Evolutionary conservation across 2,329 filamentous ascomycete genomes (phyloP).

Genomic region (Scytalidium lignicola): DNA sequence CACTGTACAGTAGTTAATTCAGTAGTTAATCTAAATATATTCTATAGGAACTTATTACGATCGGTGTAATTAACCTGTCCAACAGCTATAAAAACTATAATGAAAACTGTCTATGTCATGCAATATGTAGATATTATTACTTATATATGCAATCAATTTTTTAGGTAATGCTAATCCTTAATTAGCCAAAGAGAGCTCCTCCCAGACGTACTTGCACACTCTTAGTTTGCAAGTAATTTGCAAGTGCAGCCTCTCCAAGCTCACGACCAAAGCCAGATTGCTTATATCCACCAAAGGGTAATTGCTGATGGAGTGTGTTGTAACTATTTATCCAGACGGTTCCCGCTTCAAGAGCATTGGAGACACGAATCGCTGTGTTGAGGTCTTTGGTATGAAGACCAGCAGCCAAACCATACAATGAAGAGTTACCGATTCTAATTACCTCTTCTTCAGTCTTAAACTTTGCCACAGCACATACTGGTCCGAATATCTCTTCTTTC

Average conservation of each 20-base stretch:
- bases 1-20: too few relatives aligned
- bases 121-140: too few relatives aligned
- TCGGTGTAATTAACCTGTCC: too few relatives aligned
- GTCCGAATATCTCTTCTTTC: slow-evolving; percentile 67
- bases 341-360: slow-evolving; percentile 55
- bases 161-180: not conserved
- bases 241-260: slow-evolving; percentile 57
- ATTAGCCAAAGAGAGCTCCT: slow-evolving; percentile 28
- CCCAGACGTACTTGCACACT: slow-evolving; percentile 49
- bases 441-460: slow-evolving; percentile 63
- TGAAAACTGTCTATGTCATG: too few relatives aligned
- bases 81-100: too few relatives aligned
- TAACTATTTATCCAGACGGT: slow-evolving; percentile 31
- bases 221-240: slow-evolving; percentile 62
- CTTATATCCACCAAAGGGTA: slow-evolving; percentile 68
- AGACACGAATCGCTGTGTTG: slow-evolving; percentile 59
- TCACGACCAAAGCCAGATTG: slow-evolving; percentile 71
- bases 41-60: too few relatives aligned
- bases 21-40: too few relatives aligned
- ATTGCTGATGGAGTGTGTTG: slow-evolving; percentile 62
- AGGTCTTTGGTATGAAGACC: slow-evolving; percentile 61
- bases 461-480: slow-evolving; percentile 62
- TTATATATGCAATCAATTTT: too few relatives aligned
- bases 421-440: slow-evolving; percentile 55
- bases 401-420: slow-evolving; percentile 60